These are phyloP conservation scores for Leishmania martiniquensis DNA, from an alignment of 208 protist genomes.

Conservation along the genomic window DNA sequence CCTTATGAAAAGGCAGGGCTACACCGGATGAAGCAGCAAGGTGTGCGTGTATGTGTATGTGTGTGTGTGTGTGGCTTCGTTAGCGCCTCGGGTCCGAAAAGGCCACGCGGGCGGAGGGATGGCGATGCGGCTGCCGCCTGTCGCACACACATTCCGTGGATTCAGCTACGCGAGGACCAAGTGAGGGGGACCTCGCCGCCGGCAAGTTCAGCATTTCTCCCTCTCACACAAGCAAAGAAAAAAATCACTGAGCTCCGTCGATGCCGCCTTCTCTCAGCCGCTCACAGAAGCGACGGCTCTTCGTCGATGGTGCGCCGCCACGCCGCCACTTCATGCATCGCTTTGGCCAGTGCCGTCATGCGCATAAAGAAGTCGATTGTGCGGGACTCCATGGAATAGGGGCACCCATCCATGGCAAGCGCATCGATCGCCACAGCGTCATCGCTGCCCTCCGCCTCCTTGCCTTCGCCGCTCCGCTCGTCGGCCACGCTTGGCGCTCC, in stretches of 20 bases:
- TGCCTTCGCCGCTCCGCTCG: neutral
- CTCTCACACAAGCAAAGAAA: no score
- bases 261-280: neutral
- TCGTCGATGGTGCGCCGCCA: constrained; percentile 29
- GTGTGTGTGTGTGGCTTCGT: neutral
- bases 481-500: neutral
- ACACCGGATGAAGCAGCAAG: neutral
- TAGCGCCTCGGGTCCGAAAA: neutral
- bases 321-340: constrained; percentile 39
- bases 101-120: neutral
- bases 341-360: constrained; percentile 61
- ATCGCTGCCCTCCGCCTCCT: constrained; percentile 8
- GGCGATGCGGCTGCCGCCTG: neutral
- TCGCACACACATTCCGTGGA: neutral
- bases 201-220: no score
- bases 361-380: constrained; percentile 61
- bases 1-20: neutral
- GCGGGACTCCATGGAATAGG: constrained; percentile 62
- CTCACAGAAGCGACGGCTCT: neutral
- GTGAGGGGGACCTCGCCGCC: neutral
- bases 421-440: constrained; percentile 4
- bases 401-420: constrained; percentile 32
- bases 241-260: neutral
- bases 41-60: neutral
- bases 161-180: no score